These are phyloP conservation scores for Lizanozyma gosingica DNA, from an alignment of 1,139 yeast genomes.

Conservation along the genomic window DNA sequence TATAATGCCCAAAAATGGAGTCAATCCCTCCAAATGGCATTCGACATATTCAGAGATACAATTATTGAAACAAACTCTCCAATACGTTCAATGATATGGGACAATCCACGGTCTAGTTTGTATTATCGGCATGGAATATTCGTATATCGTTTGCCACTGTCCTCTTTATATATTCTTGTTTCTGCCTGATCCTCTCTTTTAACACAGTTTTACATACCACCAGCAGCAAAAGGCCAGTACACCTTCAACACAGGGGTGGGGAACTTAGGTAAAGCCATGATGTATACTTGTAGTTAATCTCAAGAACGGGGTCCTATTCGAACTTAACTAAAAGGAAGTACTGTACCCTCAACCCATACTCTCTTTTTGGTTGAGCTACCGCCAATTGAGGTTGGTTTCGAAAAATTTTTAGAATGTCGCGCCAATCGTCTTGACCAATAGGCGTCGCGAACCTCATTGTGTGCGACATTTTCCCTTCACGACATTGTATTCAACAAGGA, in stretches of 20 bases:
- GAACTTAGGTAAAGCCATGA: slow-evolving; percentile 9
- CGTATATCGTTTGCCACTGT: too few relatives aligned
- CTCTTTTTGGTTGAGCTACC: background rate
- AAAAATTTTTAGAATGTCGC: background rate
- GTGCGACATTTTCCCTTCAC: background rate
- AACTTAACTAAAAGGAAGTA: background rate
- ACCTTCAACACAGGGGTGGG: slow-evolving; percentile 40
- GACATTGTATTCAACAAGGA: too few relatives aligned
- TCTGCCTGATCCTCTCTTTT: too few relatives aligned
- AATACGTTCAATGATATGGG: too few relatives aligned
- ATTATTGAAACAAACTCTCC: too few relatives aligned
- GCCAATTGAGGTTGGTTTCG: background rate
- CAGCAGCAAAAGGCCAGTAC: slow-evolving; percentile 43
- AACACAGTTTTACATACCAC: slow-evolving; percentile 40
- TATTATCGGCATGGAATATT: too few relatives aligned
- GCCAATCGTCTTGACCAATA: background rate
- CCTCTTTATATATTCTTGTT: too few relatives aligned
- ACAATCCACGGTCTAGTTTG: too few relatives aligned
- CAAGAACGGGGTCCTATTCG: background rate
- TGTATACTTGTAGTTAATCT: background rate
- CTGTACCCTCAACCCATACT: background rate
- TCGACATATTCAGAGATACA: too few relatives aligned
- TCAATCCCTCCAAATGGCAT: too few relatives aligned
- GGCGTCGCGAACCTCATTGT: background rate
- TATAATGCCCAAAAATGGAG: too few relatives aligned